Conservation (phyloP, 345 rosid genomes). For the Rubroshorea leprosula region DNA sequence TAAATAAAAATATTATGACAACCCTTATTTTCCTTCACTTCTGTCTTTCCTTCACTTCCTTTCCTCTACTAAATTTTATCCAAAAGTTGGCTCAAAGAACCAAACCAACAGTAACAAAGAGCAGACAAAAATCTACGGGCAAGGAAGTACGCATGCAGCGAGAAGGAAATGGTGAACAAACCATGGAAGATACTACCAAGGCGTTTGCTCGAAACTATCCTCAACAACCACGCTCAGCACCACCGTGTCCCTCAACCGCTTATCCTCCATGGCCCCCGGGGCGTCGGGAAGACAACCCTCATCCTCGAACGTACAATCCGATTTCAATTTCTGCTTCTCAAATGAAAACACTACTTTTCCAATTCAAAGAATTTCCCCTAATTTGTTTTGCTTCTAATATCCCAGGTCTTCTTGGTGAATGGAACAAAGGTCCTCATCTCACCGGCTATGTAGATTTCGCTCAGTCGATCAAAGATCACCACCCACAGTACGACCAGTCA, state of each 20-base stretch:
- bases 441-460: conserved; percentile 93
- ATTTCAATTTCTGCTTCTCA: background rate
- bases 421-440: conserved; percentile 85
- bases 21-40: too few species aligned
- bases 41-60: too few species aligned
- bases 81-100: too few species aligned
- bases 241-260: conserved; percentile 96
- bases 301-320: conserved; percentile 60
- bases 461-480: conserved; percentile 65
- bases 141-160: too few species aligned
- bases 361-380: background rate
- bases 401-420: conserved; percentile 67
- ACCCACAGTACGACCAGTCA: conserved; percentile 54
- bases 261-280: conserved; percentile 95
- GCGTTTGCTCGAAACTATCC: conserved; percentile 73
- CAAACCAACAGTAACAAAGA: too few species aligned
- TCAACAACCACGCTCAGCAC: conserved; percentile 90
- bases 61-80: too few species aligned
- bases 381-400: background rate
- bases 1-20: too few species aligned
- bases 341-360: background rate
- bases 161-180: conserved; percentile 68
- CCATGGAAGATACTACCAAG: conserved; percentile 87
- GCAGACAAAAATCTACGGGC: too few species aligned
- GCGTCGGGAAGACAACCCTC: conserved; percentile 95